Base-by-base conservation (phyloP, 441 rosid species). In the Theobroma grandiflorum region DNA sequence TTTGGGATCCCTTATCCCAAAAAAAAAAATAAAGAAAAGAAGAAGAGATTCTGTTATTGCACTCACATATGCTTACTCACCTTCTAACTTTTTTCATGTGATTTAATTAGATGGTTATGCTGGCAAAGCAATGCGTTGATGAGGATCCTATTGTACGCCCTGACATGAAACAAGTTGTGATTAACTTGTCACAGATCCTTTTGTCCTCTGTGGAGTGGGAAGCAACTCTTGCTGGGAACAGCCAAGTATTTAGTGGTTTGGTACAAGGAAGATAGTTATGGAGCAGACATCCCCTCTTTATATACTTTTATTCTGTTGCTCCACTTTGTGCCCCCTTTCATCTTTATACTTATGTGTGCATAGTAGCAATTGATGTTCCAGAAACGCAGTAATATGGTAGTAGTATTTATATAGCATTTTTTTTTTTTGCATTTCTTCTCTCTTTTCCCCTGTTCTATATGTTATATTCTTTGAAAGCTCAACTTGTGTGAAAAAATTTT, bases 151-250 rank as follows among this genome's bases (percentile, higher is more conserved):
- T 95, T 57, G 83, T 94, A 4, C 91, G 99, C 75, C 98, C 98
- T 1, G 98, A 97, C 90, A 97, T 95, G 98, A 97, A 94, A 89
- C 97, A 97, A 81, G 93, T 88, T 1, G 98, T 97, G 83, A 95
- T 97, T 72, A 85, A 94, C 11, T 85, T 97, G 33, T 97, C 99
- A 8, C 99, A 95, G 82, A 94, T 92, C 76, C 98, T 93, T 71
- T 79, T 97, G 81, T 91, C 98, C 35, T 94, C 98, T 16, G 90
- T 95, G 22, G 99, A 97, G 87, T 97, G 99, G 98, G 99, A 95
- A 86, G 98, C 99, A 76, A 97, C 99, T 68, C 95, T 97, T 77
- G 98, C 99, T 0, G 98, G 99, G 69, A 95, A 89, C 83, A 97
- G 97, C 84, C 99, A 97, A 85, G 98, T 97, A 63, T 97, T 97